Base-by-base conservation (phyloP, 352 stramenopile genomes). In the Pythium dissimile region DNA sequence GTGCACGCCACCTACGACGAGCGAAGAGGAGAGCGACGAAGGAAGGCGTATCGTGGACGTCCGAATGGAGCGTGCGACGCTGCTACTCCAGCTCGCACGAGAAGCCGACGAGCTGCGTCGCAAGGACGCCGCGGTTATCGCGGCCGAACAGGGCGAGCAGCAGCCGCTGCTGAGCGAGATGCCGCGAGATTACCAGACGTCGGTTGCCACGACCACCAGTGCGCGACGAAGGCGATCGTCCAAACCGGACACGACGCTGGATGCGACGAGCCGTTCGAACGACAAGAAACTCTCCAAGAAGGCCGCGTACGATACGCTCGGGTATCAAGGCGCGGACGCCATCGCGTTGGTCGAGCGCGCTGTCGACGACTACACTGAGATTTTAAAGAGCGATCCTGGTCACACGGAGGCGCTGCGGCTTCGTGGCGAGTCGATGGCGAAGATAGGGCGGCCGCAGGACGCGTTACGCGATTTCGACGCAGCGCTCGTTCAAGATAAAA, bases 361-460 rank as follows among this genome's bases (percentile, higher is more conserved):
- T 8, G 51, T 90, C n/a, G 43, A 72, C 30, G 84, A 93, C 51
- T 89, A 86, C 67, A 67, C 75, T 7, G 62, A 61, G 32, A 66
- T 86, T 11, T 38, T 93, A 15, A 56, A 71, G 15, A 11, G 71
- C 23, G 79, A 89, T n/a, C 51, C 68, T 3, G 66, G 52, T 11
- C 77, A 83, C 43, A 54, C 66, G 0, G 74, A 85, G 5, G 72
- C 68, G 9, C 50, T 89, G 20, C 66, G 72, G 16, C 38, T 78
- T 24, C 73, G 77, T 12, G 80, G 77, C 0, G 77, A 89, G 30
- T 61, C 71, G 21, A 66, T 74, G 12, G 67, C 70, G 24, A 65
- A 69, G 50, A 62, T 90, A 37, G 77, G 66, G n/a, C 59, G 63
- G 0, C 75, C 79, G 13, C 70, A 88, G 0, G 66, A 89, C n/a